Conservation (phyloP, 208 protist species). For the Leishmania arabica region DNA sequence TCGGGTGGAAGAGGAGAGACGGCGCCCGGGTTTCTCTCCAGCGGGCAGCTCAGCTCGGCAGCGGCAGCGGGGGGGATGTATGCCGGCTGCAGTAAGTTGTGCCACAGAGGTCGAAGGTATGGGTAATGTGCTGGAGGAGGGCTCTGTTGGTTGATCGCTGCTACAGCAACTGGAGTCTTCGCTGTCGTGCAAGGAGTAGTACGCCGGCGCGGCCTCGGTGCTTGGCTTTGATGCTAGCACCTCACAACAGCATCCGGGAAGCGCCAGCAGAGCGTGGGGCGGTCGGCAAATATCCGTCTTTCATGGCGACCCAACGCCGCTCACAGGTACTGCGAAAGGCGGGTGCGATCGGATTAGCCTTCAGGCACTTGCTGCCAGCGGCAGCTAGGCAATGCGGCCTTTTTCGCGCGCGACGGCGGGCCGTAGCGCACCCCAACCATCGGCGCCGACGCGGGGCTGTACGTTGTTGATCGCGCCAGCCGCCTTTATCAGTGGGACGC, state of each 20-base stretch:
- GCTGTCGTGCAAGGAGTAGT: slow-evolving; percentile 1
- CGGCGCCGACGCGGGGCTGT: too few species aligned
- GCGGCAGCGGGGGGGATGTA: not conserved
- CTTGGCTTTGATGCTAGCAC: slow-evolving; percentile 4
- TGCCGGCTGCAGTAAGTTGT: not conserved
- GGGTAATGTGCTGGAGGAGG: slow-evolving; percentile 8
- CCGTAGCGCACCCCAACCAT: too few species aligned
- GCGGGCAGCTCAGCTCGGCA: not conserved
- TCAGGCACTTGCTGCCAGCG: slow-evolving; percentile 7
- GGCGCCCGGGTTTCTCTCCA: not conserved
- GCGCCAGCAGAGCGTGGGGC: not conserved
- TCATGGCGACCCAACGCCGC: slow-evolving; percentile 11
- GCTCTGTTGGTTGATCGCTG: slow-evolving; percentile 18
- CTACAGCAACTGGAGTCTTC: slow-evolving; percentile 18
- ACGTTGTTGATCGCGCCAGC: too few species aligned
- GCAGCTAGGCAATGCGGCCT: slow-evolving; percentile 7
- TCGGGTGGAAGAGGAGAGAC: slow-evolving; percentile 35
- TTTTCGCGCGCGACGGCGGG: too few species aligned
- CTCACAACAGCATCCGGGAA: not conserved
- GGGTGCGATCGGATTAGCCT: slow-evolving; percentile 11
- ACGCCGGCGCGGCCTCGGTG: not conserved
- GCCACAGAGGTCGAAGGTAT: not conserved
- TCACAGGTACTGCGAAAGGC: slow-evolving; percentile 4
- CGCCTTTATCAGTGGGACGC: too few species aligned
- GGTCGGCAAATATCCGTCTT: slow-evolving; percentile 18